Conservation (phyloP, 495 filamentous ascomycete genomes). For the Parachaetomium inaequale region DNA sequence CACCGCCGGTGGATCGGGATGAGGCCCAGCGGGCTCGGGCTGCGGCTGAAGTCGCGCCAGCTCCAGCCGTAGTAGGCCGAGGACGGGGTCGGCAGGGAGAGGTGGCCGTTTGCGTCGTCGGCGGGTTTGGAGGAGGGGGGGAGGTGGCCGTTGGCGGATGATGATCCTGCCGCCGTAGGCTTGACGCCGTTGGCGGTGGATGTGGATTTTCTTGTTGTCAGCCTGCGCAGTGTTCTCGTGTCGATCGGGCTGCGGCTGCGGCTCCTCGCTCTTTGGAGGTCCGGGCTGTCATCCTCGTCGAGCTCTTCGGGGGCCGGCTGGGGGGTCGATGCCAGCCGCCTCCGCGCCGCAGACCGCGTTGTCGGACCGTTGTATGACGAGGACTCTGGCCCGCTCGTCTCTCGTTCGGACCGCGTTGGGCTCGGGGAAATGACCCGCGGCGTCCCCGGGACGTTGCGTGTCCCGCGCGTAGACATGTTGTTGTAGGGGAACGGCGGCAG, state of each 20-base stretch:
- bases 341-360: slow-evolving; percentile 60
- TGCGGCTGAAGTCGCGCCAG: slow-evolving; percentile 80
- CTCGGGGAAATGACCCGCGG: slow-evolving; percentile 65
- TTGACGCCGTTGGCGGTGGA: slow-evolving; percentile 19
- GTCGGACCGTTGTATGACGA: slow-evolving; percentile 51
- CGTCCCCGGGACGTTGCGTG: slow-evolving; percentile 16
- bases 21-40: slow-evolving; percentile 84
- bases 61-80: slow-evolving; percentile 50
- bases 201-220: slow-evolving; percentile 35
- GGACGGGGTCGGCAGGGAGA: slow-evolving; percentile 58
- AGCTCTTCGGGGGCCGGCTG: slow-evolving; percentile 23
- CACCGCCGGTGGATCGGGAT: slow-evolving; percentile 88
- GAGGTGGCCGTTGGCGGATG: slow-evolving; percentile 18
- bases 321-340: slow-evolving; percentile 41
- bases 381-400: slow-evolving; percentile 43
- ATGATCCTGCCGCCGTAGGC: background rate
- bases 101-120: slow-evolving; percentile 55
- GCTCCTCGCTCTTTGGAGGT: slow-evolving; percentile 44
- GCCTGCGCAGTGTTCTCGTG: slow-evolving; percentile 46
- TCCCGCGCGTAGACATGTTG: slow-evolving; percentile 35
- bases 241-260: slow-evolving; percentile 52
- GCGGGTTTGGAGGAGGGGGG: slow-evolving; percentile 25
- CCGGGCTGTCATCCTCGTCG: slow-evolving; percentile 33
- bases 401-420: slow-evolving; percentile 57
- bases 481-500: slow-evolving; percentile 45